A percentile compares a stretch with the other conserved stretches of the same genome.
Evolutionary conservation across 2,329 filamentous ascomycete species (phyloP).

Genomic region (Fusarium miscanthi): DNA sequence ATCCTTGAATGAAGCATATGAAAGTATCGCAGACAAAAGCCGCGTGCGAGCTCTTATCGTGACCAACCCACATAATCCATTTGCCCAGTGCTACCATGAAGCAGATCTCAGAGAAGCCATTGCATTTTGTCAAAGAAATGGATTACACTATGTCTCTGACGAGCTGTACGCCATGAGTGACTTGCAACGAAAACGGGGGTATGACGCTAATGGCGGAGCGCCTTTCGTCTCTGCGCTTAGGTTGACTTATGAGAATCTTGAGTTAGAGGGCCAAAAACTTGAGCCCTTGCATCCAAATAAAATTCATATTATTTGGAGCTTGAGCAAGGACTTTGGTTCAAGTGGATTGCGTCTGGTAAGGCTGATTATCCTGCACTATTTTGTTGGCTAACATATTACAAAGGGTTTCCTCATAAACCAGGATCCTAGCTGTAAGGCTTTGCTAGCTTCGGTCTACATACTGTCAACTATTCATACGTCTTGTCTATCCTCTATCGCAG

Average conservation of each 20-base stretch:
- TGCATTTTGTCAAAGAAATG: background rate
- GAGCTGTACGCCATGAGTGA: background rate
- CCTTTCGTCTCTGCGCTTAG: background rate
- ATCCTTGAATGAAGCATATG: background rate
- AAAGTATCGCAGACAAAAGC: background rate
- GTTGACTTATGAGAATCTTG: fast-evolving
- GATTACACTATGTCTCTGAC: background rate
- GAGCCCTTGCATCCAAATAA: background rate
- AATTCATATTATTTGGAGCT: background rate
- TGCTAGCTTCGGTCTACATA: background rate
- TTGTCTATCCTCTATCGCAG: background rate
- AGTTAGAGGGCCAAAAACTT: background rate
- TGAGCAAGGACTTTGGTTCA: background rate
- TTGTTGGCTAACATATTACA: background rate
- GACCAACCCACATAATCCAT: background rate
- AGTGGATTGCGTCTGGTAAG: background rate
- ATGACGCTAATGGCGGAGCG: background rate
- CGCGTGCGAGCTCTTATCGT: background rate
- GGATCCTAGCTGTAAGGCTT: background rate
- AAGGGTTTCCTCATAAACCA: background rate
- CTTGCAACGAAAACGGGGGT: background rate
- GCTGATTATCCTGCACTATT: background rate
- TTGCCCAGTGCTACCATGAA: background rate
- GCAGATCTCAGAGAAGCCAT: background rate
- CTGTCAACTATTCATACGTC: background rate